Conservation (phyloP, 257 asterid species). For the Rauvolfia tetraphylla region DNA sequence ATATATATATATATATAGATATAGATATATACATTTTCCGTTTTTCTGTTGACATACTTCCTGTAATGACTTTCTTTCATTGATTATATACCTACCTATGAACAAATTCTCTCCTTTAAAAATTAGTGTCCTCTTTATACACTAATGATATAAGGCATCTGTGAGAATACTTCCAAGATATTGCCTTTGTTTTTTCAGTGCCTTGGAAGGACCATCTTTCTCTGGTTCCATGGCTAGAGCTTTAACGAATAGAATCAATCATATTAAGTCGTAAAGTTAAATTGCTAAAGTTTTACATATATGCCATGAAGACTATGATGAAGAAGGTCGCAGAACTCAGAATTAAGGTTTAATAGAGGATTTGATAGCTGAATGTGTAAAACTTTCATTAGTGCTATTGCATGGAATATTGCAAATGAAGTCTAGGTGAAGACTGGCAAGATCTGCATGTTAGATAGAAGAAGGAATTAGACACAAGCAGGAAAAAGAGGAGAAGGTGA, state of each 20-base stretch:
- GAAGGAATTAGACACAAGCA: background rate
- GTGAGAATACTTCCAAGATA: background rate
- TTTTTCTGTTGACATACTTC: background rate
- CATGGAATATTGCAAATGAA: background rate
- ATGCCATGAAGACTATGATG: background rate
- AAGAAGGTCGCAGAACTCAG: background rate
- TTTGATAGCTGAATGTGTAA: background rate
- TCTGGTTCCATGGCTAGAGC: background rate
- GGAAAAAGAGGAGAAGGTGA: background rate
- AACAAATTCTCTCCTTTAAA: background rate
- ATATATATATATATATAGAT: too few species aligned
- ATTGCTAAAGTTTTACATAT: background rate
- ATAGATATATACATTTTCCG: background rate
- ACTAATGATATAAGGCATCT: background rate
- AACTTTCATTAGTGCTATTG: background rate
- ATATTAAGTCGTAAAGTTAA: background rate
- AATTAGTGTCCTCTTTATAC: background rate
- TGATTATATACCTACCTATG: background rate
- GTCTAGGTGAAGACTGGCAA: background rate
- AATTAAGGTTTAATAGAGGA: background rate
- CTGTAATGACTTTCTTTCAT: background rate
- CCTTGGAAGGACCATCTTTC: background rate
- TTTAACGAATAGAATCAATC: background rate
- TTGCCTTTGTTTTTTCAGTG: background rate
- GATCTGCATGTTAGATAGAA: background rate